Base-by-base conservation (phyloP, 495 filamentous ascomycete genomes). In the Bryoglossum gracile region DNA sequence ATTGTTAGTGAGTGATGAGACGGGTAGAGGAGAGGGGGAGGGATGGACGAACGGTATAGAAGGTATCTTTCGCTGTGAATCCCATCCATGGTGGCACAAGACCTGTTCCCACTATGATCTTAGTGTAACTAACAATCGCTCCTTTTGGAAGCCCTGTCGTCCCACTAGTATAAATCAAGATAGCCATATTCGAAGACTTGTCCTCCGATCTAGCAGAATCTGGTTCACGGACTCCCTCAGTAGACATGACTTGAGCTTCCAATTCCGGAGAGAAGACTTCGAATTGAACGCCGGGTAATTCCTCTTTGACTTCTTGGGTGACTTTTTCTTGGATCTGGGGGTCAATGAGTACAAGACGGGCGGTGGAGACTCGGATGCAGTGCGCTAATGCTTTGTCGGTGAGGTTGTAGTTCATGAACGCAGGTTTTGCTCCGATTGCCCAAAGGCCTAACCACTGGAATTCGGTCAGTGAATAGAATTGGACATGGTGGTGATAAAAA, bases 321-420 rank as follows among this genome's bases (percentile, higher is more conserved):
- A 81, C 57, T 16, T 71, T 70, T 1, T 43, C 33, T 3, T 65
- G 71, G 13, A 92, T 68, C 21, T 86, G 76, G 3, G 76, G 75
- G 58, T 96, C 90, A 1, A 95, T 77, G 3, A 98, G 48, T 17
- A 95, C 54, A 3, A 97, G 62, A 10, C 77, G 70, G 2, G 89
- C 70, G 0, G 77, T 82, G 0, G 86, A 85, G 8, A 79, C 76
- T 44, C 72, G 80, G 11, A 97, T 71, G 42, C 85, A 91, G 63
- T 98, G 91, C 22, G 82, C 61, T 50, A 98, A 67, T 2, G 90
- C 74, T 22, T 86, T 78, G 10, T 82, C 84, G 1, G 73, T 71
- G 36, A 97, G 63, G 56, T 96, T 97, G 65, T 92, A 94, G 63
- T 98, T 98, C 68, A 98, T 85, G 51, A 94, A 86, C 0, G 91